Percentiles rank a stretch among this genome's conserved stretches.
Conservation (phyloP, 1,139 yeast species). For the Yamadazyma diospyri region DNA sequence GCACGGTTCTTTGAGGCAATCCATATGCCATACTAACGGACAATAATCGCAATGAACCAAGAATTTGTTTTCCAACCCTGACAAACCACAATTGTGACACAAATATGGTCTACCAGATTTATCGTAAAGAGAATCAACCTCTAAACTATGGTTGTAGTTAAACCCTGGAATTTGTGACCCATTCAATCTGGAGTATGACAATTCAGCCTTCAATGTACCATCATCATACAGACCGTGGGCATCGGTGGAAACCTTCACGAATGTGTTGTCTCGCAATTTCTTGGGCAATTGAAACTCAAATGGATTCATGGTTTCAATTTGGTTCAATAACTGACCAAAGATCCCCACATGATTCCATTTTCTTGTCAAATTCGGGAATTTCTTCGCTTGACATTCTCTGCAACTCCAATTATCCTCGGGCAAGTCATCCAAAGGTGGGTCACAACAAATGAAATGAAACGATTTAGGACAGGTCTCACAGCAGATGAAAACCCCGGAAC, state of each 20-base stretch:
- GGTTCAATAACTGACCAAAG: slow-evolving; percentile 63
- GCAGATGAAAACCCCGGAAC: slow-evolving; percentile 83
- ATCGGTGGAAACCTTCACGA: slow-evolving; percentile 68
- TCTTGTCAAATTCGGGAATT: slow-evolving; percentile 22
- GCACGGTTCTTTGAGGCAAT: slow-evolving; percentile 78
- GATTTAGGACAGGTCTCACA: slow-evolving; percentile 93
- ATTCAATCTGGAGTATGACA: slow-evolving; percentile 34
- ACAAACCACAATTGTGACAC: slow-evolving; percentile 74
- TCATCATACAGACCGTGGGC: slow-evolving; percentile 71
- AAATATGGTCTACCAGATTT: slow-evolving; percentile 60
- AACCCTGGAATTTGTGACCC: slow-evolving; percentile 39
- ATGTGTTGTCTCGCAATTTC: slow-evolving; percentile 61
- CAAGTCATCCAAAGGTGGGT: slow-evolving; percentile 80
- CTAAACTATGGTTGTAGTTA: slow-evolving; percentile 47
- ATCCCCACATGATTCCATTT: slow-evolving; percentile 46
- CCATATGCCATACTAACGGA: slow-evolving; percentile 85
- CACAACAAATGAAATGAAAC: slow-evolving; percentile 86
- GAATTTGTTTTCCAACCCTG: slow-evolving; percentile 54
- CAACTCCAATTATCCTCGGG: slow-evolving; percentile 95
- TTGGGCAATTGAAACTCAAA: slow-evolving; percentile 70
- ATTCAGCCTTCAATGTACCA: slow-evolving; percentile 51
- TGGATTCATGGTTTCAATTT: slow-evolving; percentile 61
- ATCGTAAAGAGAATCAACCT: slow-evolving; percentile 64
- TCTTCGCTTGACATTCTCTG: slow-evolving; percentile 55
- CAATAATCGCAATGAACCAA: slow-evolving; percentile 84